Conservation (phyloP, 2,329 filamentous ascomycete genomes). For the Beauveria varroae region DNA sequence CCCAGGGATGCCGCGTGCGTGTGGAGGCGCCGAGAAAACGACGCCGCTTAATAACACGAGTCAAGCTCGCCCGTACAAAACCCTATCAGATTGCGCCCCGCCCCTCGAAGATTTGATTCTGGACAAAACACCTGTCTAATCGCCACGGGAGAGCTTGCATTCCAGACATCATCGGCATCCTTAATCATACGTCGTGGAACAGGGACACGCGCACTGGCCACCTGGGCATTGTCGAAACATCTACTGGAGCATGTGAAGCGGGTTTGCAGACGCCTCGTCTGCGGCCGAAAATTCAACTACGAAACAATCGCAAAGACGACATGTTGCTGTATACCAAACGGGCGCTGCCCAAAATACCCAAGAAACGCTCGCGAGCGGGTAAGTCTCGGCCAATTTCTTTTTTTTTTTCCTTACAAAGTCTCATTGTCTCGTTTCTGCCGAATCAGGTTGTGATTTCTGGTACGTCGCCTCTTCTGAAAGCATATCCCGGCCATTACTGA, state of each 20-base stretch:
- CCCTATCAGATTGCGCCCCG: too few relatives aligned
- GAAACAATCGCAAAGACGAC: background rate
- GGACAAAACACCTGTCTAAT: too few relatives aligned
- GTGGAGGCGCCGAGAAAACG: too few relatives aligned
- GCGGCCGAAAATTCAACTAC: background rate
- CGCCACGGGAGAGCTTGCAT: too few relatives aligned
- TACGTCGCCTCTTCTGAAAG: slow-evolving; percentile 23
- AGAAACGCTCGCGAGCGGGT: slow-evolving; percentile 47
- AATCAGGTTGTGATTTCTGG: slow-evolving; percentile 44
- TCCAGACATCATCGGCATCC: too few relatives aligned
- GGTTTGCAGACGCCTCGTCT: slow-evolving; percentile 4
- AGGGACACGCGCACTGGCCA: too few relatives aligned
- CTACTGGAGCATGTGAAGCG: background rate
- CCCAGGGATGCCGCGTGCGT: too few relatives aligned
- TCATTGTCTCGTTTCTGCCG: background rate
- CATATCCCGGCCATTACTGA: slow-evolving; percentile 12
- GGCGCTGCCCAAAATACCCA: slow-evolving; percentile 45
- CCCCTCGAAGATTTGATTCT: too few relatives aligned
- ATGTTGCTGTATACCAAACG: slow-evolving; percentile 47
- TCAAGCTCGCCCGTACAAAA: too few relatives aligned
- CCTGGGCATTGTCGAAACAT: background rate
- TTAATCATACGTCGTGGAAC: too few relatives aligned
- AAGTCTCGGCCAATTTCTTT: slow-evolving; percentile 21
- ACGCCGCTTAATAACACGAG: too few relatives aligned
- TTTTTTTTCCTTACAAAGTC: background rate